Conservation (phyloP, 129 eudicot species). For the Erigeron canadensis region DNA sequence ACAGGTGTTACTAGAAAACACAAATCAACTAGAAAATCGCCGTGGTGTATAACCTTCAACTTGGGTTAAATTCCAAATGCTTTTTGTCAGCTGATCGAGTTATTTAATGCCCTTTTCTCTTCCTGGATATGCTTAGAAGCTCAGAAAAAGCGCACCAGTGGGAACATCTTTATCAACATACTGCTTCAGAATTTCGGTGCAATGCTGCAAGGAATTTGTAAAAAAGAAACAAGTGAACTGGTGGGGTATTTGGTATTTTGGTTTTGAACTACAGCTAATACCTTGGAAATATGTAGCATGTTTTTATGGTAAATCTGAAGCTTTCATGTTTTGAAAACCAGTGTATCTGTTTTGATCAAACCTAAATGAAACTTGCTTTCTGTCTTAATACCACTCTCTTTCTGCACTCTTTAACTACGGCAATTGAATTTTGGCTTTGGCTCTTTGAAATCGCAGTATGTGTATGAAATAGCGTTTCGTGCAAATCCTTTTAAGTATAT, state of each 20-base stretch:
- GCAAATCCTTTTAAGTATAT: neutral
- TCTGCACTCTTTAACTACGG: neutral
- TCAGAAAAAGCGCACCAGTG: neutral
- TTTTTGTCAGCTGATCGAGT: constrained; percentile 15
- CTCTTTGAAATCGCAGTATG: neutral
- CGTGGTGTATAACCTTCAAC: constrained; percentile 4
- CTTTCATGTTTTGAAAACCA: neutral
- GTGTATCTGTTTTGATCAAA: neutral
- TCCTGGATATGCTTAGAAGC: neutral
- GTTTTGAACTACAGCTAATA: constrained; percentile 1
- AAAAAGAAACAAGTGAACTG: neutral
- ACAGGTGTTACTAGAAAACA: constrained; percentile 81
- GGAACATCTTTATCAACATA: neutral
- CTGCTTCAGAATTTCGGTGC: neutral
- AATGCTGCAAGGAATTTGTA: neutral
- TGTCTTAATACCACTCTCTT: constrained; percentile 3
- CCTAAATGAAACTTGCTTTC: constrained; percentile 16
- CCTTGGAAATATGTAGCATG: neutral
- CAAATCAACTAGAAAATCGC: constrained; percentile 66
- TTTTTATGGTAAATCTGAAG: neutral
- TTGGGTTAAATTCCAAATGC: neutral
- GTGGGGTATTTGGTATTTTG: neutral
- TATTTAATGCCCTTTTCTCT: neutral
- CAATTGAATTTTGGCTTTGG: neutral
- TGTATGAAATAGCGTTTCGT: neutral